These are phyloP conservation scores for Penicillium sp. DNA, from an alignment of 2,329 filamentous ascomycete genomes.

Conservation along the genomic window DNA sequence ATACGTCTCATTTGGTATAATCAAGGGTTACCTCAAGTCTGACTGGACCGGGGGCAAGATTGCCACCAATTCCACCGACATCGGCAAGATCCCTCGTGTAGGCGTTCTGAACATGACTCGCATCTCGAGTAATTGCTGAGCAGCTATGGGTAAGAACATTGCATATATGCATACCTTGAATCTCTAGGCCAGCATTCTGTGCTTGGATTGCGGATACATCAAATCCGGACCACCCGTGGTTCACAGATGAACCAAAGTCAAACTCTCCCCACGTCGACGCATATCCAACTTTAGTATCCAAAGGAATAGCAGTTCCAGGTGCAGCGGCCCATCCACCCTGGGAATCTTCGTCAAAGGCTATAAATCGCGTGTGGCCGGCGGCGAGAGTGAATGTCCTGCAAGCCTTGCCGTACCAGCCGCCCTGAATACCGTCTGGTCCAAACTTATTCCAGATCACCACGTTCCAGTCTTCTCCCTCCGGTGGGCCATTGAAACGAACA, in stretches of 20 bases:
- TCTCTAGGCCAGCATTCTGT: slow-evolving; percentile 24
- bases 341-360: slow-evolving; percentile 35
- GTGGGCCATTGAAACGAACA: not conserved
- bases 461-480: not conserved
- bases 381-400: not conserved
- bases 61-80: slow-evolving; percentile 36
- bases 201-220: slow-evolving; percentile 35
- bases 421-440: not conserved
- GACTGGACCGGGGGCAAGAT: slow-evolving; percentile 24
- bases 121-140: slow-evolving; percentile 29
- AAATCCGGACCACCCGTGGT: slow-evolving; percentile 32
- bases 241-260: slow-evolving; percentile 29
- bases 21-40: slow-evolving; percentile 27
- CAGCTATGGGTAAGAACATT: slow-evolving; percentile 25
- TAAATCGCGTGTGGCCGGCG: not conserved
- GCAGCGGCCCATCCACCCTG: slow-evolving; percentile 35
- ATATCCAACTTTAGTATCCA: slow-evolving; percentile 26
- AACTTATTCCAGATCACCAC: not conserved
- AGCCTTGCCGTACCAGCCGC: not conserved
- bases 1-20: slow-evolving; percentile 8
- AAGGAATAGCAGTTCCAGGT: slow-evolving; percentile 22
- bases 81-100: slow-evolving; percentile 30
- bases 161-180: slow-evolving; percentile 40
- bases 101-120: slow-evolving; percentile 29
- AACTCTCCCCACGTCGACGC: slow-evolving; percentile 36